These are phyloP conservation scores for Alternaria ventricosa DNA, from an alignment of 2,329 filamentous ascomycete species.

Conservation along the genomic window DNA sequence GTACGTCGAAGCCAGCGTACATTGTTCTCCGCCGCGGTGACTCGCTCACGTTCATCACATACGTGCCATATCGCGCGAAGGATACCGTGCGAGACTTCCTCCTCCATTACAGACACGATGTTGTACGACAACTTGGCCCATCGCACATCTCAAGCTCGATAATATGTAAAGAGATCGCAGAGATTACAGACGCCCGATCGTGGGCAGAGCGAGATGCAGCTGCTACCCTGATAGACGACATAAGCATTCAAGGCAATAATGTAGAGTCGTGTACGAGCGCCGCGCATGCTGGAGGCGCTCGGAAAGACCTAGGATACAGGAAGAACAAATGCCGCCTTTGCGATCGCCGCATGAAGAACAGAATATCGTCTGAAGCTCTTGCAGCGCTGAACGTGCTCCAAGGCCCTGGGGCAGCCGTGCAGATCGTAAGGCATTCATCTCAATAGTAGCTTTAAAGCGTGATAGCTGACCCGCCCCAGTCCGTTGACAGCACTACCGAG, in stretches of 20 bases:
- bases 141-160: conserved; percentile 21
- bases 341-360: conserved; percentile 43
- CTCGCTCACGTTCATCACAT: conserved; percentile 28
- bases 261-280: background rate
- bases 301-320: conserved; percentile 17
- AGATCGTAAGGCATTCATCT: conserved; percentile 21
- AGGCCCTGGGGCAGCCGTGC: conserved; percentile 19
- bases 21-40: conserved; percentile 26
- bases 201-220: conserved; percentile 30
- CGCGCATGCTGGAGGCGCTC: background rate
- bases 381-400: conserved; percentile 22
- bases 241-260: background rate
- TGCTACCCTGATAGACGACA: background rate
- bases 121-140: conserved; percentile 22
- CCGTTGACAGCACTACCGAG: conserved; percentile 24
- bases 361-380: conserved; percentile 24
- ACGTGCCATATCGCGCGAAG: conserved; percentile 25
- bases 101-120: conserved; percentile 15
- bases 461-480: conserved; percentile 10
- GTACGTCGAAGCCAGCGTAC: conserved; percentile 22
- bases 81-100: conserved; percentile 10
- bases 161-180: conserved; percentile 38
- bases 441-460: background rate
- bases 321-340: conserved; percentile 39
- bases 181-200: conserved; percentile 33